These are phyloP conservation scores for Aspergillus neotritici DNA, from an alignment of 2,329 filamentous ascomycete species.

Conservation along the genomic window DNA sequence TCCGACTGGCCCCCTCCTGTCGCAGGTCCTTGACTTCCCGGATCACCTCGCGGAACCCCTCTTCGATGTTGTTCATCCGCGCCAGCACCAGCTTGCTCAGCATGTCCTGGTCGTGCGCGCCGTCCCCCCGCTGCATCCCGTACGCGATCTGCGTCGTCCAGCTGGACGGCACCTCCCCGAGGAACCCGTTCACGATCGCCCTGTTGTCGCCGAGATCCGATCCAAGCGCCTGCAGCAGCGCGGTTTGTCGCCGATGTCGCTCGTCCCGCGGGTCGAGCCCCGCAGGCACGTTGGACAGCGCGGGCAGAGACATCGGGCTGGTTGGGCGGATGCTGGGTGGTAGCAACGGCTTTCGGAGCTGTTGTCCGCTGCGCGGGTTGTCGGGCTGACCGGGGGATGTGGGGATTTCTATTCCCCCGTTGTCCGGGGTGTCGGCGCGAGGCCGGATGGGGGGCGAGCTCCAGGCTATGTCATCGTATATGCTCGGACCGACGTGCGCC, in stretches of 20 bases:
- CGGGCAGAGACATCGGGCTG: conserved; percentile 51
- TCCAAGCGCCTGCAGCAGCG: conserved; percentile 66
- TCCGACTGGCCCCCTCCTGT: conserved; percentile 41
- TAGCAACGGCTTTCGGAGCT: conserved; percentile 32
- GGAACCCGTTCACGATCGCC: conserved; percentile 56
- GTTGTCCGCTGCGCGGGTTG: conserved; percentile 18
- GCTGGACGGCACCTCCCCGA: conserved; percentile 63
- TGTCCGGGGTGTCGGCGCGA: conserved; percentile 10
- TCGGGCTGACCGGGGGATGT: too few species aligned
- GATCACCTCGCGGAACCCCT: conserved; percentile 82
- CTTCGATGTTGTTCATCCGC: conserved; percentile 87
- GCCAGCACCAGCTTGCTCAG: conserved; percentile 75
- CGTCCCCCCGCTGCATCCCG: conserved; percentile 47
- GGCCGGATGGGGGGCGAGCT: conserved; percentile 18
- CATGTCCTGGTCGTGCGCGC: conserved; percentile 59
- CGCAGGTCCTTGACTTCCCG: conserved; percentile 64
- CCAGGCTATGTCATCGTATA: conserved; percentile 36
- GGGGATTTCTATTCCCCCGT: too few species aligned
- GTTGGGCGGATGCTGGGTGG: conserved; percentile 24
- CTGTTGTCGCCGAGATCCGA: conserved; percentile 64
- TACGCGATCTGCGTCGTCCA: conserved; percentile 78
- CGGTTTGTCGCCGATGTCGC: conserved; percentile 48
- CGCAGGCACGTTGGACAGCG: conserved; percentile 48
- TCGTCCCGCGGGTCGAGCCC: conserved; percentile 36
- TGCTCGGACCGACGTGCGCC: conserved; percentile 47